Percentiles rank a stretch among this genome's conserved stretches.
phyloP scores from a whole-genome alignment of 2,329 filamentous ascomycete species.

The Aspergillus fumigatiaffinis region DNA sequence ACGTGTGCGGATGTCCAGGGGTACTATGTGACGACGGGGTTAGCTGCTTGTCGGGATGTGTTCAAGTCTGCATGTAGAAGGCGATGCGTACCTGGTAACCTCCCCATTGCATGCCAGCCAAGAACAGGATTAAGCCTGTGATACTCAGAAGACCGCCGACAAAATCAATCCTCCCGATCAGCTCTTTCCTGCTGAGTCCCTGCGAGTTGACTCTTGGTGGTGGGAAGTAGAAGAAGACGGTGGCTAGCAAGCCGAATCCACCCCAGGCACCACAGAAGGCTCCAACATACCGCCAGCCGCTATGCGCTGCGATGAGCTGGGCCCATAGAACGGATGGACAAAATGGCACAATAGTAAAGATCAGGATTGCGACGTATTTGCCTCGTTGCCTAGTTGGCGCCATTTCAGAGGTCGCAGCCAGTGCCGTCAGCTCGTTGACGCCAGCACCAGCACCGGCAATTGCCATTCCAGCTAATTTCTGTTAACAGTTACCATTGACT shows the following conservation, averaged over 20 bases:
- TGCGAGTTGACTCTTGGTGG: slow-evolving; percentile 41
- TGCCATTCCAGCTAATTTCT: slow-evolving; percentile 47
- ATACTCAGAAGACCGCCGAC: slow-evolving; percentile 48
- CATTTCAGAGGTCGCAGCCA: slow-evolving; percentile 65
- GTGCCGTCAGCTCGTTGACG: slow-evolving; percentile 64
- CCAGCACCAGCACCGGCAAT: slow-evolving; percentile 64
- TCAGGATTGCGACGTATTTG: slow-evolving; percentile 57
- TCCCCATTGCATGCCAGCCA: slow-evolving; percentile 51
- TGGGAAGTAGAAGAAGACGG: slow-evolving; percentile 43
- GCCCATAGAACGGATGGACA: slow-evolving; percentile 60
- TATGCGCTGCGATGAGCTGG: slow-evolving; percentile 51
- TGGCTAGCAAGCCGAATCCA: slow-evolving; percentile 40
- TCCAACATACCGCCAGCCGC: slow-evolving; percentile 43
- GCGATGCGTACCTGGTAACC: slow-evolving; percentile 39
- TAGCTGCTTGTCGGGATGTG: slow-evolving; percentile 1
- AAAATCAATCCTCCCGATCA: slow-evolving; percentile 48
- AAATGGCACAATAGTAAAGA: slow-evolving; percentile 61
- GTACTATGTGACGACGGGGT: slow-evolving; percentile 29
- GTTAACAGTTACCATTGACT: slow-evolving; percentile 1
- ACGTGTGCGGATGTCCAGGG: slow-evolving; percentile 44
- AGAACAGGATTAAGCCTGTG: slow-evolving; percentile 45
- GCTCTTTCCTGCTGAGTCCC: slow-evolving; percentile 36
- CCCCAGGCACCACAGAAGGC: slow-evolving; percentile 42
- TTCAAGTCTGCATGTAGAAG: background rate
- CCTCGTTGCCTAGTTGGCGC: slow-evolving; percentile 63